A percentile compares a stretch with the other conserved stretches of the same genome.
phyloP scores from a whole-genome alignment of 2,329 filamentous ascomycete genomes.

The Coniochaeta sp. region DNA sequence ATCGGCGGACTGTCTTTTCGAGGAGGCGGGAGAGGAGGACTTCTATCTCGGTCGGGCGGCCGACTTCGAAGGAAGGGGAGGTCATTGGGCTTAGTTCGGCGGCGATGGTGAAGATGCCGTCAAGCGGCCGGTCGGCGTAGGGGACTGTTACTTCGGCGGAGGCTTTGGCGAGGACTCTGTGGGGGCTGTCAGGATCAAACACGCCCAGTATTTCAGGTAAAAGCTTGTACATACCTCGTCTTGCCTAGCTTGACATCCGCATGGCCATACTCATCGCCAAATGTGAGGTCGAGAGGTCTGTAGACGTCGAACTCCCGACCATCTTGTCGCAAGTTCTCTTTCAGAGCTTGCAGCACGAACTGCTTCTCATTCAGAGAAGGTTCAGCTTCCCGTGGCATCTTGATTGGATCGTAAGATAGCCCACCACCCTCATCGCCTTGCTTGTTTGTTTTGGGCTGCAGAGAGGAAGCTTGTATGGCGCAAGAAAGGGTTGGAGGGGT shows the following conservation, averaged over 20 bases:
- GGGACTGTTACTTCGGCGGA: slow-evolving; percentile 85
- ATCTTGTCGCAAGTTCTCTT: slow-evolving; percentile 76
- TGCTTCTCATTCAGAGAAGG: slow-evolving; percentile 82
- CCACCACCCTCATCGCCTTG: slow-evolving; percentile 1
- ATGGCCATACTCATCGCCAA: slow-evolving; percentile 87
- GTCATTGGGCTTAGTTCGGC: slow-evolving; percentile 91
- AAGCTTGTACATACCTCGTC: slow-evolving; percentile 58
- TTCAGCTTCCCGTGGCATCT: slow-evolving; percentile 87
- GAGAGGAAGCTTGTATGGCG: not conserved
- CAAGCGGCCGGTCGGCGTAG: slow-evolving; percentile 82
- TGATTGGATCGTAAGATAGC: slow-evolving; percentile 15
- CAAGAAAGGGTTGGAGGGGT: slow-evolving; percentile 7
- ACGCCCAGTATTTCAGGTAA: too few relatives aligned
- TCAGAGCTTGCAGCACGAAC: slow-evolving; percentile 77
- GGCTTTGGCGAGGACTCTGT: slow-evolving; percentile 73
- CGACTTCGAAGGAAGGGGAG: slow-evolving; percentile 81
- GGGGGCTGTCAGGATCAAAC: not conserved
- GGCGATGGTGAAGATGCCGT: slow-evolving; percentile 88
- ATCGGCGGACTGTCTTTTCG: slow-evolving; percentile 89
- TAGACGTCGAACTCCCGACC: slow-evolving; percentile 75
- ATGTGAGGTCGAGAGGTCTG: slow-evolving; percentile 67
- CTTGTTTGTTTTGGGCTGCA: not conserved
- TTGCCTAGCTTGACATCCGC: slow-evolving; percentile 83
- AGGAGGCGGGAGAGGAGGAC: slow-evolving; percentile 79
- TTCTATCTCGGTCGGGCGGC: slow-evolving; percentile 76